Percentiles rank a stretch among this genome's conserved stretches.
Evolutionary conservation across 106 monocot genomes (phyloP).

Genomic region (Acorus calamus): DNA sequence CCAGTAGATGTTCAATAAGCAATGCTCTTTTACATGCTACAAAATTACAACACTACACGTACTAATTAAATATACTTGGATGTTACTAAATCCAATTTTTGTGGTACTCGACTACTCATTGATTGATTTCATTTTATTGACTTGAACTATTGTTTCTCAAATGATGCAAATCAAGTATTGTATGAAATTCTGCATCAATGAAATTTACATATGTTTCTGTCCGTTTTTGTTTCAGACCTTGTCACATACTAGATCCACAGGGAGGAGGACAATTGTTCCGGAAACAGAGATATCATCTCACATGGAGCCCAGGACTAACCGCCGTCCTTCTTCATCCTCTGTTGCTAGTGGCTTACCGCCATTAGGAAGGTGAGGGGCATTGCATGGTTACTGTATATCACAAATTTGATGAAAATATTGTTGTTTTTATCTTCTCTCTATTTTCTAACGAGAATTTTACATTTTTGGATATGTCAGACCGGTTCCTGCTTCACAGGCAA

Average conservation of each 20-base stretch:
- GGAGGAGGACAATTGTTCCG: constrained; percentile 41
- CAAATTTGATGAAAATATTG: background rate
- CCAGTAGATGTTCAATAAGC: too few species aligned
- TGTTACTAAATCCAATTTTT: too few species aligned
- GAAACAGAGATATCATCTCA: constrained; percentile 41
- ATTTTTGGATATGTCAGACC: constrained; percentile 28
- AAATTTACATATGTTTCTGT: too few species aligned
- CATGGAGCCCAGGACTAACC: constrained; percentile 45
- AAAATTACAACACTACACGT: too few species aligned
- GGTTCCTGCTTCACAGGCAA: constrained; percentile 40
- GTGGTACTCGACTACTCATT: too few species aligned
- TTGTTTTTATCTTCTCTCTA: background rate
- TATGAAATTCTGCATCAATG: too few species aligned
- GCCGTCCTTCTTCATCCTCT: constrained; percentile 52
- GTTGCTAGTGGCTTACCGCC: constrained; percentile 69
- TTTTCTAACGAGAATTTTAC: background rate
- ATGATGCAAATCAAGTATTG: too few species aligned
- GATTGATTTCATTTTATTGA: too few species aligned
- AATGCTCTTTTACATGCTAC: too few species aligned
- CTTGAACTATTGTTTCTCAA: too few species aligned
- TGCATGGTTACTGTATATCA: background rate
- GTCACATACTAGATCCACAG: constrained; percentile 57
- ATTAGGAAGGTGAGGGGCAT: constrained; percentile 54
- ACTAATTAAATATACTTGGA: too few species aligned
- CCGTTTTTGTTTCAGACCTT: constrained; percentile 39